Conservation (phyloP, 1,139 yeast genomes). For the Spathaspora sp. region DNA sequence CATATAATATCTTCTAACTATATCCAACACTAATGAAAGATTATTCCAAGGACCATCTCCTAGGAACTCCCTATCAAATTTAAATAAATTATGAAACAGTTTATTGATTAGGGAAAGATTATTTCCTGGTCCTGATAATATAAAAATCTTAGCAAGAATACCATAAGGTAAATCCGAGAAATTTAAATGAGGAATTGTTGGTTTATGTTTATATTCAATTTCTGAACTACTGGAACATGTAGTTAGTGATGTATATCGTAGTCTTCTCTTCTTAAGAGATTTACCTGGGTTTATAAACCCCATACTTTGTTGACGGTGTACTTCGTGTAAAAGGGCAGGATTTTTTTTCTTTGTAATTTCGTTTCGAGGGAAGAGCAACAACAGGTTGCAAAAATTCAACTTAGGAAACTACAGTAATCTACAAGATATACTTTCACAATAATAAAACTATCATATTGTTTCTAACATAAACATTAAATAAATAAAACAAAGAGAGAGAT, state of each 20-base stretch:
- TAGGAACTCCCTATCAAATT: constrained; percentile 11
- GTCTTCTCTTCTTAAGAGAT: constrained; percentile 11
- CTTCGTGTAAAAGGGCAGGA: no score
- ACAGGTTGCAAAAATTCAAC: not conserved
- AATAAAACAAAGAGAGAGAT: not conserved
- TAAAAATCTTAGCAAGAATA: constrained; percentile 29
- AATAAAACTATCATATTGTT: constrained; percentile 1
- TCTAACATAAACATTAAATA: constrained; percentile 4
- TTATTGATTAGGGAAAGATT: constrained; percentile 26
- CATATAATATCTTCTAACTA: constrained; percentile 19
- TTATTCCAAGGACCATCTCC: constrained; percentile 15
- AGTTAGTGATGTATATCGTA: constrained; percentile 1
- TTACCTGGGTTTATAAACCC: constrained; percentile 34
- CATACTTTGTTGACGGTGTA: constrained; percentile 21
- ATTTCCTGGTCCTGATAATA: constrained; percentile 27
- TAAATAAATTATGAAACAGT: constrained; percentile 22
- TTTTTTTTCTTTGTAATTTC: not conserved
- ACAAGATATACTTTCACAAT: no score
- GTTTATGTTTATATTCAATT: constrained; percentile 1
- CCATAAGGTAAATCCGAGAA: constrained; percentile 29
- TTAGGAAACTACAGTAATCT: not conserved
- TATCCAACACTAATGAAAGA: constrained; percentile 15
- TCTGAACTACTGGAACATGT: constrained; percentile 1
- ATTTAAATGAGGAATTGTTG: not conserved
- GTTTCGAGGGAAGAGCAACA: not conserved